A percentile compares a stretch with the other conserved stretches of the same genome.
phyloP scores from a whole-genome alignment of 75 land plant genomes.

The Pinus tabuliformis region DNA sequence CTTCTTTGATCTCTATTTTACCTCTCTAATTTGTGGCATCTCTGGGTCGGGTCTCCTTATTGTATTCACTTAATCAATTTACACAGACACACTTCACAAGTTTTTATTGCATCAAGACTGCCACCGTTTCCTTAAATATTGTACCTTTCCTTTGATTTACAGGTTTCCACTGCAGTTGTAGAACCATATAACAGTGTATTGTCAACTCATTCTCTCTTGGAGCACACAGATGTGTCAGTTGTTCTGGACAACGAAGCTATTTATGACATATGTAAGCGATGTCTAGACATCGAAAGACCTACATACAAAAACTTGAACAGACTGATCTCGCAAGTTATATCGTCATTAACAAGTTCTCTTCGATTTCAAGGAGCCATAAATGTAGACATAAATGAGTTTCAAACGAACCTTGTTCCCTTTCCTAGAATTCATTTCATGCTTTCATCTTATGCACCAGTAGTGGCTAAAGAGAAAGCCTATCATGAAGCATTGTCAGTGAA shows the following conservation, averaged over 20 bases:
- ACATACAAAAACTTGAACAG: conserved; percentile 77
- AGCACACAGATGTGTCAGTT: conserved; percentile 82
- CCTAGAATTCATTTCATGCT: conserved; percentile 92
- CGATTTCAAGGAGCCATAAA: conserved; percentile 83
- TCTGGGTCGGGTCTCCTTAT: neutral
- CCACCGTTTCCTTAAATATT: neutral
- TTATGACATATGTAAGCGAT: conserved; percentile 79
- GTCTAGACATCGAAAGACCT: conserved; percentile 81
- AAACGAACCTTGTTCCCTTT: conserved; percentile 81
- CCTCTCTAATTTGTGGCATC: neutral
- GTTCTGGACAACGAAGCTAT: conserved; percentile 85
- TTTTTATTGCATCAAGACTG: neutral
- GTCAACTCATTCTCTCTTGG: conserved; percentile 77
- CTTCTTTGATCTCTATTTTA: neutral
- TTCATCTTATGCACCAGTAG: conserved; percentile 78
- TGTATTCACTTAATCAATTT: neutral
- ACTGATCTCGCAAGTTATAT: conserved; percentile 67
- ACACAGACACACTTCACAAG: neutral
- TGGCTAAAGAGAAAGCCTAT: conserved; percentile 64
- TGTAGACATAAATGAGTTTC: conserved; percentile 79
- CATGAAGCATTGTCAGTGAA: conserved; percentile 72
- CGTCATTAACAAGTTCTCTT: conserved; percentile 55
- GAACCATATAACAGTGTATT: conserved; percentile 82
- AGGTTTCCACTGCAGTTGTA: conserved; percentile 81
- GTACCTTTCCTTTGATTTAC: neutral